Evolutionary conservation across 345 rosid genomes (phyloP).

Genomic region (Salix arbutifolia): DNA sequence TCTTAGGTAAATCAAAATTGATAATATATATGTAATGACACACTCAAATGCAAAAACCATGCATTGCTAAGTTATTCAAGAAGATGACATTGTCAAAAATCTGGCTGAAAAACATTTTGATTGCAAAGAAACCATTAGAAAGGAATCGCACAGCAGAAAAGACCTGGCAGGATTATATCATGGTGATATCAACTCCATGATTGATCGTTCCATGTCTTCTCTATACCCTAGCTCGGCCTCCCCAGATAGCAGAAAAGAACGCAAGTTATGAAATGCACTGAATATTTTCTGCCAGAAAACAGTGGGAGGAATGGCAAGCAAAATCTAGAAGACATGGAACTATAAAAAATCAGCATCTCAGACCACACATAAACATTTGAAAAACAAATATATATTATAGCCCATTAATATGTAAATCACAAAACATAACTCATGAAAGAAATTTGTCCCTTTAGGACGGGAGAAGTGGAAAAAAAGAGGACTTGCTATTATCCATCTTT

Average conservation of each 20-base stretch:
- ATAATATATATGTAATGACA: not conserved
- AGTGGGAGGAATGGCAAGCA: not conserved
- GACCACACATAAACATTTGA: not conserved
- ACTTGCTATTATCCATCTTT: slow-evolving; percentile 44
- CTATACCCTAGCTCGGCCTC: slow-evolving; percentile 70
- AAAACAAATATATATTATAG: not conserved
- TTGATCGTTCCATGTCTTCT: slow-evolving; percentile 74
- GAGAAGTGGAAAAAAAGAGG: not conserved
- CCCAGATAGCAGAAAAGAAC: slow-evolving; percentile 62
- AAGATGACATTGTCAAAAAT: not conserved
- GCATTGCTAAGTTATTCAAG: not conserved
- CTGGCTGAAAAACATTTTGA: not conserved
- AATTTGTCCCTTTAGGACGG: not conserved
- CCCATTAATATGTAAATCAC: not conserved
- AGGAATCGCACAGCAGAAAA: not conserved
- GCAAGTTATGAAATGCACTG: not conserved
- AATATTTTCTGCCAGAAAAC: not conserved
- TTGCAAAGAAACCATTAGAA: not conserved
- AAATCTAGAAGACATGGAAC: not conserved
- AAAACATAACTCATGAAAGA: too few species aligned
- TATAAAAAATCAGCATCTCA: not conserved
- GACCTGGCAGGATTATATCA: slow-evolving; percentile 90
- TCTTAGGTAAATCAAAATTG: not conserved
- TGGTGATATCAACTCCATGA: slow-evolving; percentile 53
- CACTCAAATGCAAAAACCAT: not conserved